phyloP scores from a whole-genome alignment of 805 yeast genomes.

The Yarrowia osloensis region DNA sequence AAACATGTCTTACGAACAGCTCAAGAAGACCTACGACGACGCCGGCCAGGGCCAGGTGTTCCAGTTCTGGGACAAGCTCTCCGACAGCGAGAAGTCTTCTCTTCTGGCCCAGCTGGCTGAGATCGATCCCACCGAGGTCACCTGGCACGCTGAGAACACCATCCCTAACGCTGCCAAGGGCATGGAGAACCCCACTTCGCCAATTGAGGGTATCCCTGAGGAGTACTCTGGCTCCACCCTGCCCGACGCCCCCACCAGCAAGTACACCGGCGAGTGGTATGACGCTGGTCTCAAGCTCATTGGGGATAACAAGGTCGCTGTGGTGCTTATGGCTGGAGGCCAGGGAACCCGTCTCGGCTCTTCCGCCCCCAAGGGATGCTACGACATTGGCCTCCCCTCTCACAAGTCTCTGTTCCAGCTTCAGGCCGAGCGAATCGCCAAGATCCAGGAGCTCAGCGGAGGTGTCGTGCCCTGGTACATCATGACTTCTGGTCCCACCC shows the following conservation, averaged over 20 bases:
- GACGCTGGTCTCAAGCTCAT: slow-evolving; percentile 68
- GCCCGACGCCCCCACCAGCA: slow-evolving; percentile 41
- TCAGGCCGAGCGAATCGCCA: slow-evolving; percentile 82
- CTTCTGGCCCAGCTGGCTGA: slow-evolving; percentile 42
- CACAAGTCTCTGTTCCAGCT: slow-evolving; percentile 82
- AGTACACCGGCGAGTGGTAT: slow-evolving; percentile 45
- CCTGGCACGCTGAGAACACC: slow-evolving; percentile 39
- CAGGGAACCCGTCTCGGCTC: slow-evolving; percentile 97
- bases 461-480: slow-evolving; percentile 74
- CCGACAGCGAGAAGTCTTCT: slow-evolving; percentile 36
- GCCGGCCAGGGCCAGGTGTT: slow-evolving; percentile 49
- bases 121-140: slow-evolving; percentile 44
- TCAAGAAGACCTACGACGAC: slow-evolving; percentile 35
- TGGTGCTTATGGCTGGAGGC: slow-evolving; percentile 95
- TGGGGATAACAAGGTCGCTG: slow-evolving; percentile 73
- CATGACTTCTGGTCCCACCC: slow-evolving; percentile 93
- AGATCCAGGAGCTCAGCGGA: slow-evolving; percentile 55
- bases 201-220: slow-evolving; percentile 38
- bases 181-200: slow-evolving; percentile 20
- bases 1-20: slow-evolving; percentile 30
- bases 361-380: slow-evolving; percentile 90
- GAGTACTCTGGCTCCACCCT: slow-evolving; percentile 41
- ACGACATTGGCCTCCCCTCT: slow-evolving; percentile 81
- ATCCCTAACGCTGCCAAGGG: slow-evolving; percentile 32
- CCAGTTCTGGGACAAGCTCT: slow-evolving; percentile 43